These are phyloP conservation scores for Mycena latifolia DNA, from an alignment of 768 basidiomycete genomes.

Conservation along the genomic window DNA sequence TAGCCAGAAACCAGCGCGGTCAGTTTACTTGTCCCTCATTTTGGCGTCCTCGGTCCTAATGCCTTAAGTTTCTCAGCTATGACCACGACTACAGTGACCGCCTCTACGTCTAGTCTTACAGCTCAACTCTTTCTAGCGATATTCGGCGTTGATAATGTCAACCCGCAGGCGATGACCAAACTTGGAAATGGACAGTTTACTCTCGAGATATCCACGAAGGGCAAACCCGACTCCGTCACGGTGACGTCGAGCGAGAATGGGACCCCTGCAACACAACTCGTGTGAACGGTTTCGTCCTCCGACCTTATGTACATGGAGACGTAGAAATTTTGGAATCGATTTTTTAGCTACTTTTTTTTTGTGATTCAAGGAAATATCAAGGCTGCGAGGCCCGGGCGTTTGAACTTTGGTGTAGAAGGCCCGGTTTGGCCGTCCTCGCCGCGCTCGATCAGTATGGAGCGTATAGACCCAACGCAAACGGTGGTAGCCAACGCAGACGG, in stretches of 20 bases:
- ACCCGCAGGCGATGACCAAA: constrained; percentile 29
- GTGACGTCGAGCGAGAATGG: constrained; percentile 15
- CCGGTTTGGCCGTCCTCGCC: too few species aligned
- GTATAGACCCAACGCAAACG: too few species aligned
- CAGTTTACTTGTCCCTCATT: neutral
- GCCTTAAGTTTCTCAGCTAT: neutral
- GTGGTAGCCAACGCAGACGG: too few species aligned
- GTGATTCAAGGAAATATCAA: too few species aligned
- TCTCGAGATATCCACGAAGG: constrained; percentile 30
- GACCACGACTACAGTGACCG: constrained; percentile 35
- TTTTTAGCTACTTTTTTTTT: too few species aligned
- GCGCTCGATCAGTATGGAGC: too few species aligned
- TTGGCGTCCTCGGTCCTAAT: too few species aligned
- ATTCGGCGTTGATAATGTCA: constrained; percentile 29
- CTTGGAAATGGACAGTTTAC: constrained; percentile 31
- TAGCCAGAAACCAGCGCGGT: constrained; percentile 36
- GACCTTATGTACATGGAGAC: too few species aligned
- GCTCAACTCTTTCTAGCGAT: constrained; percentile 34
- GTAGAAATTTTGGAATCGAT: too few species aligned
- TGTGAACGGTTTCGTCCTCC: neutral
- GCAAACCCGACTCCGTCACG: constrained; percentile 33
- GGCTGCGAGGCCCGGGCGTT: too few species aligned
- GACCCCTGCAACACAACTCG: neutral
- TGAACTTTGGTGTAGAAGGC: too few species aligned
- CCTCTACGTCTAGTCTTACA: constrained; percentile 18